Conservation (phyloP, 495 filamentous ascomycete species). For the Xylaria cubensis region DNA sequence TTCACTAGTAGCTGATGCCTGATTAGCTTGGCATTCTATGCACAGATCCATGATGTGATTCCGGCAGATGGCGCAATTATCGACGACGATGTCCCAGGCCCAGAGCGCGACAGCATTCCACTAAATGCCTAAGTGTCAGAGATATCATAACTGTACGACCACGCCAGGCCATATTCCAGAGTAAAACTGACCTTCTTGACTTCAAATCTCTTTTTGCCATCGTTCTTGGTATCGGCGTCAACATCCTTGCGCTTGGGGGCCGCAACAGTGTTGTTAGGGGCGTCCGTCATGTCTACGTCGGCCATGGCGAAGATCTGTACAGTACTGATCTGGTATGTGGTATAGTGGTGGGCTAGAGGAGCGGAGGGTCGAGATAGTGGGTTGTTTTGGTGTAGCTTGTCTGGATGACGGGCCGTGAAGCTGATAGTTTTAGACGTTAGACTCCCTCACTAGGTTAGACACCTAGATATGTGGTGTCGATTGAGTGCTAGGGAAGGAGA, state of each 20-base stretch:
- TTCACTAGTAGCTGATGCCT: constrained; percentile 94
- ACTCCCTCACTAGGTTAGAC: neutral
- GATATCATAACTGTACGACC: constrained; percentile 2
- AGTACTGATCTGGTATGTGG: neutral
- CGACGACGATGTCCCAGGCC: constrained; percentile 99
- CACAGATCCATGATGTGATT: constrained; percentile 99
- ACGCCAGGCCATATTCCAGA: neutral
- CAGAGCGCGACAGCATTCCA: constrained; percentile 99
- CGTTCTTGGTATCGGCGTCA: constrained; percentile 62
- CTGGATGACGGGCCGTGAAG: neutral
- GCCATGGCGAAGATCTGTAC: constrained; percentile 66
- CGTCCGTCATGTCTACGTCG: constrained; percentile 97
- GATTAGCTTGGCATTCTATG: constrained; percentile 99
- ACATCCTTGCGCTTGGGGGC: constrained; percentile 58
- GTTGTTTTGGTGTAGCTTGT: neutral
- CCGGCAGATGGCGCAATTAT: constrained; percentile 99
- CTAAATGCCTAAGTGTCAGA: constrained; percentile 53
- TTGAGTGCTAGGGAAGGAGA: neutral
- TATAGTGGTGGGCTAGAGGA: neutral
- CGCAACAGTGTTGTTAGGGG: constrained; percentile 56
- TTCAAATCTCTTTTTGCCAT: constrained; percentile 93
- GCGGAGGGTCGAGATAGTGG: neutral
- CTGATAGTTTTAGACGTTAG: neutral
- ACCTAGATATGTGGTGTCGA: neutral
- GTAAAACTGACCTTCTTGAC: constrained; percentile 84